Conservation (phyloP, 2,329 filamentous ascomycete genomes). For the Microdochium bolleyi region DNA sequence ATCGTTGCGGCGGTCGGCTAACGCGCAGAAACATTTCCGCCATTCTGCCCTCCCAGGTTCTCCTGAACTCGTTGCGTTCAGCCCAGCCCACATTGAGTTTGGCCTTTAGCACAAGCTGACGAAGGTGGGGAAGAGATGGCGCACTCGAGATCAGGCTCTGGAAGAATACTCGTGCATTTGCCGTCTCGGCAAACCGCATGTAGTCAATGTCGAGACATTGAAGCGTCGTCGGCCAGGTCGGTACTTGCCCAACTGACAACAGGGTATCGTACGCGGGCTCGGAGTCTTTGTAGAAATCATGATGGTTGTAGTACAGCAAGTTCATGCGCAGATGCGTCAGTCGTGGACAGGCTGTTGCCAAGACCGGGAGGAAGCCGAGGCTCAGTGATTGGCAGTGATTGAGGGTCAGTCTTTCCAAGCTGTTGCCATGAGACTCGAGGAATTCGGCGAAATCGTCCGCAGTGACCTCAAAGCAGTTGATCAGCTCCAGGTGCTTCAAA, state of each 20-base stretch:
- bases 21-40: slow-evolving; percentile 47
- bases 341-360: slow-evolving; percentile 61
- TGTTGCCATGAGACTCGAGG: slow-evolving; percentile 56
- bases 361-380: slow-evolving; percentile 61
- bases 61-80: slow-evolving; percentile 69
- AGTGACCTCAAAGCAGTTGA: slow-evolving; percentile 70
- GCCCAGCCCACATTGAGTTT: slow-evolving; percentile 79
- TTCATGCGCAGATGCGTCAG: slow-evolving; percentile 70
- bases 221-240: slow-evolving; percentile 70
- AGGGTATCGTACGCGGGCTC: slow-evolving; percentile 68
- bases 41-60: slow-evolving; percentile 67
- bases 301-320: slow-evolving; percentile 66
- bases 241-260: slow-evolving; percentile 55
- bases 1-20: not conserved
- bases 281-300: slow-evolving; percentile 60
- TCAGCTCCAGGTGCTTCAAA: slow-evolving; percentile 62
- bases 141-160: slow-evolving; percentile 70
- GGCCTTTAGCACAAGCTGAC: slow-evolving; percentile 63
- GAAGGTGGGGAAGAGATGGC: slow-evolving; percentile 54
- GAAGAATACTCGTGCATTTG: slow-evolving; percentile 70
- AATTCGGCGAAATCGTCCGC: slow-evolving; percentile 59
- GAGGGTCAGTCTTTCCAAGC: slow-evolving; percentile 61
- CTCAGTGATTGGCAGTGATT: slow-evolving; percentile 75
- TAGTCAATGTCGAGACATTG: slow-evolving; percentile 67
- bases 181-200: slow-evolving; percentile 64